These are phyloP conservation scores for Exobasidium cylindrosporum DNA, from an alignment of 1,284 basidiomycete species.

Conservation along the genomic window DNA sequence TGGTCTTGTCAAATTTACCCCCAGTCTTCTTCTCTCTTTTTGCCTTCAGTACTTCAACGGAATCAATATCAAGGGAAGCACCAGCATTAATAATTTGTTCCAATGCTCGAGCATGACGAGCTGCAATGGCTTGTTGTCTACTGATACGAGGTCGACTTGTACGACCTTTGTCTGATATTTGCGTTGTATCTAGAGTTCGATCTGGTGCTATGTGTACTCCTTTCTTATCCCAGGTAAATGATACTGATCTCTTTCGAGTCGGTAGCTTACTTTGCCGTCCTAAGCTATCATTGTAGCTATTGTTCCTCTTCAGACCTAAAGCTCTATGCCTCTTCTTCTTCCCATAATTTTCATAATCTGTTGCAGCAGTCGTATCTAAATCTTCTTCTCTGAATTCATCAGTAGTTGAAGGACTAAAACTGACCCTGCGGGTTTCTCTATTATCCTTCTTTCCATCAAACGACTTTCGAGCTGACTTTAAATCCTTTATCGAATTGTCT, in stretches of 20 bases:
- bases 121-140: slow-evolving; percentile 33
- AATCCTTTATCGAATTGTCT: not conserved
- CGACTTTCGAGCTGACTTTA: not conserved
- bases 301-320: not conserved
- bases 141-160: slow-evolving; percentile 17
- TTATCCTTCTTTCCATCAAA: not conserved
- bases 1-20: slow-evolving; percentile 2
- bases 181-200: not conserved
- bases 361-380: not conserved
- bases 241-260: not conserved
- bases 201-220: not conserved
- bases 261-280: not conserved
- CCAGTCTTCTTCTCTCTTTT: slow-evolving; percentile 25
- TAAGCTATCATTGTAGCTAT: not conserved
- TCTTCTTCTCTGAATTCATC: not conserved
- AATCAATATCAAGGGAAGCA: slow-evolving; percentile 17
- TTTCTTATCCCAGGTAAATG: not conserved
- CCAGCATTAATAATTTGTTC: slow-evolving; percentile 44
- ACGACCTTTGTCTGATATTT: not conserved
- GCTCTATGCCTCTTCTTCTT: not conserved
- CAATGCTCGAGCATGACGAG: slow-evolving; percentile 40
- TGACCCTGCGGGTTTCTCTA: not conserved
- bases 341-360: not conserved
- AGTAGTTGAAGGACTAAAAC: slow-evolving; percentile 5
- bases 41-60: slow-evolving; percentile 1